Base-by-base conservation (phyloP, 345 rosid species). In the Ceriops decandra region DNA sequence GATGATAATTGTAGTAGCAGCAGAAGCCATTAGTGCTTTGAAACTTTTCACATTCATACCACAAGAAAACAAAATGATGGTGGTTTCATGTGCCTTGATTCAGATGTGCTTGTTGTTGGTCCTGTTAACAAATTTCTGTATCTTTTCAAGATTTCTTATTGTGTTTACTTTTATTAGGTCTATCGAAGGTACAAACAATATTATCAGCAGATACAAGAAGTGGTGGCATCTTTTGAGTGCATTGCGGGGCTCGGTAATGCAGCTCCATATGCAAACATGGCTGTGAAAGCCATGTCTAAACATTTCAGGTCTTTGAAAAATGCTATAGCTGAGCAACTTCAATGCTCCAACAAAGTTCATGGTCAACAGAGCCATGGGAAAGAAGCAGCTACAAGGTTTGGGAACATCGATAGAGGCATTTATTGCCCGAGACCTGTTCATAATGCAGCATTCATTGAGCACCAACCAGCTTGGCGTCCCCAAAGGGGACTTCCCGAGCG, bases 401-500 rank as follows among this genome's bases (percentile, higher is more conserved):
- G 79, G 57, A 85, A 56, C 33, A 73, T 74, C 10, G 85, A 87
- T 47, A 82, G 84, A 49, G 69, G 73, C 52, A 73, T 76, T 59
- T 67, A 76, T 69, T 69, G 77, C 79, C 89, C 72, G 61, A 78
- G 83, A 67, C 74, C 79, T 57, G 74, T 79, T 28, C 73, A 68
- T 28, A 82, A 67, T 56, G 69, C 86, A 2, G 85, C 77, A 60
- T 80, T 82, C 57, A 71, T 82, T 52, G 92, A 87, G 46, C 84
- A 87, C 70, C 93, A 89, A 63, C 89, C 97, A 57, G 90, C 89
- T 7, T 91, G 96, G 97, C 84, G 96, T 66, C 90, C 97, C 4
- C 97, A 91, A 58, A 81, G 97, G 60, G 97, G 97, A 59, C 86
- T 91, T 60, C 97, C 97, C 15, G 97, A 91, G 80, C 95, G 90